Base-by-base conservation (phyloP, 2,329 filamentous ascomycete genomes). In the Zasmidium angulare region DNA sequence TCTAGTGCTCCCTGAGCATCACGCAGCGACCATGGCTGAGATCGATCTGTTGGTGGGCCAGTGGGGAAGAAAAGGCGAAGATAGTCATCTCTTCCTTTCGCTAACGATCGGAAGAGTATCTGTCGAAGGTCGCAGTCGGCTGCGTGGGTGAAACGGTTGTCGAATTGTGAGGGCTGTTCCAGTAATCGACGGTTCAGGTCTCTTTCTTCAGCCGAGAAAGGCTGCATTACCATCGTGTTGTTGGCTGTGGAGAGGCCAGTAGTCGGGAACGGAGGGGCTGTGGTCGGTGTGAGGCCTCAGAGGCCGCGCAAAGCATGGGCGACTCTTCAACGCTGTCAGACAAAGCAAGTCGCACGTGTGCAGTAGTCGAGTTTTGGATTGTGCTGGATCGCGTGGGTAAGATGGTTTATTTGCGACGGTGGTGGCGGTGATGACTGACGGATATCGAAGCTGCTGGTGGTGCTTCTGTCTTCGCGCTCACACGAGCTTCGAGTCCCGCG, bases 1-100 rank as follows among this genome's bases (percentile, higher is more conserved):
- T 96, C 92, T 59, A 91, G 83, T n/a, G 91, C 91, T 19, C 93
- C 93, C 73, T 99, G 96, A 17, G 93, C 93, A 68, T 91, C 87
- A 62, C 89, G 85, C 43, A 99, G 81, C 75, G 89, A 95, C 83
- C 93, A 89, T 48, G 66, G 65, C 50, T 69, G 56, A 10, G 62
- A 63, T 9, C 36, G 58, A 49, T 73, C 67, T 6, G 51, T 17
- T 1, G 73, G 71, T 1, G 61, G 54, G 12, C 91, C 91, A 46
- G 88, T 81, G 0, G 92, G 92, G 71, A 99, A 99, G 69, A 99
- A 85, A 19, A 91, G 82, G 52, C 82, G 81, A 72, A 98, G 81
- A 70, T 93, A 88, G 63, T 93, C 87, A 59, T 84, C 79, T 61
- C 86, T 86, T 63, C 90, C 86, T 61, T 86, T 89, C 29, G 91